These are phyloP conservation scores for Heliophila coronopifolia DNA, from an alignment of 441 rosid genomes.

Conservation along the genomic window DNA sequence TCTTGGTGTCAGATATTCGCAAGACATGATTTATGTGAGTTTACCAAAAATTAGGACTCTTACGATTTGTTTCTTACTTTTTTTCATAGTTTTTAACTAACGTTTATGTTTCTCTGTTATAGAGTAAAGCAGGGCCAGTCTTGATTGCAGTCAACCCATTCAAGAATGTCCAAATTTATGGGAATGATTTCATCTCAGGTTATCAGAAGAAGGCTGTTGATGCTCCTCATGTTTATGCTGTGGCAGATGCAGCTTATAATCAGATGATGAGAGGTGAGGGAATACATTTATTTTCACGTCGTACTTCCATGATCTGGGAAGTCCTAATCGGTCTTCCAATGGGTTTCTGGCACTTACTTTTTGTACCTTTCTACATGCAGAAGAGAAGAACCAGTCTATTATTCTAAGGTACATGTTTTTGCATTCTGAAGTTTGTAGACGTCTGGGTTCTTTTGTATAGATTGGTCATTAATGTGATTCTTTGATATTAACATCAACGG, in stretches of 20 bases:
- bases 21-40: slow-evolving; percentile 82
- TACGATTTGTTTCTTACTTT: slow-evolving; percentile 13
- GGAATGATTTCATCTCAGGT: slow-evolving; percentile 46
- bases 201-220: slow-evolving; percentile 58
- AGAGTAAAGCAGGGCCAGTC: slow-evolving; percentile 95
- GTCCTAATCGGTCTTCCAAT: slow-evolving; percentile 5
- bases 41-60: background rate
- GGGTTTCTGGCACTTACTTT: slow-evolving; percentile 16
- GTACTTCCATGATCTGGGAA: slow-evolving; percentile 3
- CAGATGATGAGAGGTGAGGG: slow-evolving; percentile 85
- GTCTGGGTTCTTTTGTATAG: slow-evolving; percentile 9
- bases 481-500: background rate
- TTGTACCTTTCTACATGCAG: slow-evolving; percentile 29
- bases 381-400: slow-evolving; percentile 31
- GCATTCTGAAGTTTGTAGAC: background rate
- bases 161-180: slow-evolving; percentile 55
- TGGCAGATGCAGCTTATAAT: slow-evolving; percentile 71
- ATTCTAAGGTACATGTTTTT: slow-evolving; percentile 22
- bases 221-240: slow-evolving; percentile 79
- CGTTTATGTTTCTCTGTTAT: slow-evolving; percentile 22
- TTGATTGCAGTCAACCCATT: slow-evolving; percentile 89
- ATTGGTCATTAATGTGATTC: slow-evolving; percentile 6
- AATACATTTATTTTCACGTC: background rate
- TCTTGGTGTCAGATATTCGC: slow-evolving; percentile 61
- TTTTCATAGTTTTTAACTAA: slow-evolving; percentile 14